Conservation (phyloP, 2,329 filamentous ascomycete genomes). For the Cladophialophora immunda region DNA sequence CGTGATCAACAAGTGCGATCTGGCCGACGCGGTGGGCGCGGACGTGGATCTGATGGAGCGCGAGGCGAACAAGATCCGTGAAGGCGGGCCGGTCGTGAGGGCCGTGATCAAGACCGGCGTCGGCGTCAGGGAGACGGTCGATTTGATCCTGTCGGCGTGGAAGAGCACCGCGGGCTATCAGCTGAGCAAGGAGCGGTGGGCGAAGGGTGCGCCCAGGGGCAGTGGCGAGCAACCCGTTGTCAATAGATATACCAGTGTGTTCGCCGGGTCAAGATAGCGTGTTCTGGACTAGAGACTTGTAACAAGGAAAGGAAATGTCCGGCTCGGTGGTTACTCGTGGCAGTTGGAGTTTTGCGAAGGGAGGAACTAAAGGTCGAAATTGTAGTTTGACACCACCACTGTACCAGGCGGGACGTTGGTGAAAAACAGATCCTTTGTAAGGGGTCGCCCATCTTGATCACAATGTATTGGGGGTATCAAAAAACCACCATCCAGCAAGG, state of each 20-base stretch:
- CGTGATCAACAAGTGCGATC: conserved; percentile 96
- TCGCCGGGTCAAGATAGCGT: conserved; percentile 1
- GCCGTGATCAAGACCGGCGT: conserved; percentile 95
- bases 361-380: neutral
- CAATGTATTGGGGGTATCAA: neutral
- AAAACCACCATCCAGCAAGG: neutral
- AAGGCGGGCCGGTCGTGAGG: conserved; percentile 94
- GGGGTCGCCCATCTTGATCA: neutral
- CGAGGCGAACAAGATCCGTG: conserved; percentile 91
- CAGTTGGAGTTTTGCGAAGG: neutral
- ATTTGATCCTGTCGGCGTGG: conserved; percentile 90
- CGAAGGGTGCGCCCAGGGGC: conserved; percentile 47
- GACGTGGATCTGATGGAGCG: conserved; percentile 94
- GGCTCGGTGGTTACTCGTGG: neutral
- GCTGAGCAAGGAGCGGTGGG: conserved; percentile 54
- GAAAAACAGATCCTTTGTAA: neutral
- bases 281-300: too few relatives aligned
- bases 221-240: conserved; percentile 40
- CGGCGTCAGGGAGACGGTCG: conserved; percentile 84
- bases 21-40: conserved; percentile 88
- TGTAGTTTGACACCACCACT: neutral
- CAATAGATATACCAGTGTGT: conserved; percentile 26
- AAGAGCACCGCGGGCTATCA: conserved; percentile 80
- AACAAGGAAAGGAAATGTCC: neutral
- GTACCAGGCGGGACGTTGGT: neutral